Evolutionary conservation across 2,329 filamentous ascomycete genomes (phyloP), one percentile per base, ranked within the genome.

Genomic region (Colletotrichum agaves): DNA sequence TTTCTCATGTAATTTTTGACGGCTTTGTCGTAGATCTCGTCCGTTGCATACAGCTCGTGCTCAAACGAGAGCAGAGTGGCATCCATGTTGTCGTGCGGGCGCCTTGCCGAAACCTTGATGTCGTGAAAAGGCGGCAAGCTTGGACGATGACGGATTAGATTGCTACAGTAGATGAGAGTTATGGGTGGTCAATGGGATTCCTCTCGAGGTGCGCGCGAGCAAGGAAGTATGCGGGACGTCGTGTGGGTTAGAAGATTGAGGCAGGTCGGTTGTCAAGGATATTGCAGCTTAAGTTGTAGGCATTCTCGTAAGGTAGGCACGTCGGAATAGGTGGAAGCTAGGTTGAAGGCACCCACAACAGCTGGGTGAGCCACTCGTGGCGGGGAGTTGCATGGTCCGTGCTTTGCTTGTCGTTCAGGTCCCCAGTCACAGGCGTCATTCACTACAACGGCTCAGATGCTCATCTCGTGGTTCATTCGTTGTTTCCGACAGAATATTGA

Each of bases 41-140:
- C 72, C 58, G 75, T 71, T 2, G 63, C 59, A 41, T 70, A 72
- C 31, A 67, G 61, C 59, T 73, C 72, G 11, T 79, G 77, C 63
- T 82, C 78, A 69, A 86, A 86, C 50, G 77, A 75, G 70, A 80
- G 72, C 61, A 87, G 78, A 49, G 78, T 64, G 17, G 71, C 52
- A 39, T 80, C 76, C 78, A 80, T 80, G 53, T 55, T 75, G 64
- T 35, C 27, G 46, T 10, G 57, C 23, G 13, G 37, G 46, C 39
- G 49, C 46, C 21, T 47, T 47, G 61, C 47, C 53, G 52, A 23
- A 47, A 43, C 27, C 33, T 35, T 46, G 55, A 50, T 27, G 39
- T 13, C n/a, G 52, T 12, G 33, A 8, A 33, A 50, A 55, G 21
- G 44, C 59, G 44, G 43, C 52, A 43, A 67, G 60, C 59, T 67